These are phyloP conservation scores for Schwanniomyces pseudopolymorphus DNA, from an alignment of 805 yeast species.

Conservation along the genomic window DNA sequence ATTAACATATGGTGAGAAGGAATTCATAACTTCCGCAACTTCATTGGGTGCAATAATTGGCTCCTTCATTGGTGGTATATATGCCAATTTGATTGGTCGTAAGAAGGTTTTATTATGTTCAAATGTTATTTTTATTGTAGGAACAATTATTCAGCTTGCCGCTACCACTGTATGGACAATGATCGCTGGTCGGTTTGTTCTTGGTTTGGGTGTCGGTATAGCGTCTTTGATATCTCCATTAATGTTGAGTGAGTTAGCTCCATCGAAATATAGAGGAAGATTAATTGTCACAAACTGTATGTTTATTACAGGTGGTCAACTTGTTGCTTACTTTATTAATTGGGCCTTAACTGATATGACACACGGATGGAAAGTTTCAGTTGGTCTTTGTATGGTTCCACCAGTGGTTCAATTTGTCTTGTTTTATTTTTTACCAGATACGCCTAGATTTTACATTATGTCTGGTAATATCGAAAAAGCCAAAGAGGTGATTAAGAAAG, in stretches of 20 bases:
- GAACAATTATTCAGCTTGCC: conserved; percentile 82
- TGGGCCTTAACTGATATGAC: conserved; percentile 73
- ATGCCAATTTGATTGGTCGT: conserved; percentile 84
- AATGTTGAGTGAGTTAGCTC: conserved; percentile 89
- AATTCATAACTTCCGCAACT: conserved; percentile 90
- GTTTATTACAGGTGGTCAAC: conserved; percentile 93
- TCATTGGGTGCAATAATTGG: conserved; percentile 89
- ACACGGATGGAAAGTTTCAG: conserved; percentile 92
- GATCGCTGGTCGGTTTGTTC: conserved; percentile 86
- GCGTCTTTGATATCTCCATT: conserved; percentile 95
- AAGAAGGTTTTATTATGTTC: conserved; percentile 82
- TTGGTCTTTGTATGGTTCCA: conserved; percentile 88
- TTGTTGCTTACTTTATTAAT: conserved; percentile 90
- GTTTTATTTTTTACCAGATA: conserved; percentile 88
- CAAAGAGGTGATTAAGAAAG: conserved; percentile 57
- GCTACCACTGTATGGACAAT: conserved; percentile 84
- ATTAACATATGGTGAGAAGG: conserved; percentile 77
- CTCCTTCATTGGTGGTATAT: conserved; percentile 72
- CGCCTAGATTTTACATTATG: conserved; percentile 87
- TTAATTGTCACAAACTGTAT: conserved; percentile 84
- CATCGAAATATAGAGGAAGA: conserved; percentile 87
- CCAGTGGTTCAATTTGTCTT: conserved; percentile 73
- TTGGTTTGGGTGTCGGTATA: conserved; percentile 96
- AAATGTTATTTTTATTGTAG: conserved; percentile 76
- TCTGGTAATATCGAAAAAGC: conserved; percentile 68